Base-by-base conservation (phyloP, 2,329 filamentous ascomycete genomes). In the Ceratocystiopsis brevicomis region DNA sequence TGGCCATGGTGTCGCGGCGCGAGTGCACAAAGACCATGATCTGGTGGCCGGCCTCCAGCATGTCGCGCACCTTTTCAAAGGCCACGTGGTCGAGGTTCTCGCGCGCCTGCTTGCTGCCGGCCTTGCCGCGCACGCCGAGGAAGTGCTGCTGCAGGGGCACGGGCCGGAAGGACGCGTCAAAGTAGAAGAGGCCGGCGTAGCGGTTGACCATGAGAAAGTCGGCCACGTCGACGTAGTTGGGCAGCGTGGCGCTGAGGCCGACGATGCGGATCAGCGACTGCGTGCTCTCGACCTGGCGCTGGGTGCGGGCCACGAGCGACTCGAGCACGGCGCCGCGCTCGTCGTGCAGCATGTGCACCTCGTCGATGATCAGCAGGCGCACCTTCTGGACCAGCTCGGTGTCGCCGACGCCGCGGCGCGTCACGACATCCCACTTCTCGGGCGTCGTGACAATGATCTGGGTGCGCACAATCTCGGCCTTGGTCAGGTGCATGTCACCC, bases 21-120 rank as follows among this genome's bases (percentile, higher is more conserved):
- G 88, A 95, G 58, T 98, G 92, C 12, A 98, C 92, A 59, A 99
- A 98, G 0, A 99, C 88, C 92, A 99, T 98, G 51, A 98, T 73
- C 58, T 98, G 90, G 54, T 99, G 90, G n/a, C 83, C 87, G 46
- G 69, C 67, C 55, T 86, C 76, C 3, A 98, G 68, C 87, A 98
- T 95, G 42, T 90, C 81, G 51, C 78, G 80, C 39, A 95, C 86
- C 57, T 99, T 99, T 51, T 96, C 87, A 56, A 92, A 98, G 0
- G 85, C 77, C 3, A 85, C 78, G 19, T 70, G 70, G 52, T 98
- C 90, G 25, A 98, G 66, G 51, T 96, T 96, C 35, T 95, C 88
- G 45, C 82, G 78, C 10, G 83, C 87, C 47, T 78, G 73, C 56
- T 80, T 90, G 19, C 75, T 76, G 5, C 83, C 82, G 0, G 85